Evolutionary conservation across 345 rosid genomes (phyloP).

Genomic region (Salix exigua): DNA sequence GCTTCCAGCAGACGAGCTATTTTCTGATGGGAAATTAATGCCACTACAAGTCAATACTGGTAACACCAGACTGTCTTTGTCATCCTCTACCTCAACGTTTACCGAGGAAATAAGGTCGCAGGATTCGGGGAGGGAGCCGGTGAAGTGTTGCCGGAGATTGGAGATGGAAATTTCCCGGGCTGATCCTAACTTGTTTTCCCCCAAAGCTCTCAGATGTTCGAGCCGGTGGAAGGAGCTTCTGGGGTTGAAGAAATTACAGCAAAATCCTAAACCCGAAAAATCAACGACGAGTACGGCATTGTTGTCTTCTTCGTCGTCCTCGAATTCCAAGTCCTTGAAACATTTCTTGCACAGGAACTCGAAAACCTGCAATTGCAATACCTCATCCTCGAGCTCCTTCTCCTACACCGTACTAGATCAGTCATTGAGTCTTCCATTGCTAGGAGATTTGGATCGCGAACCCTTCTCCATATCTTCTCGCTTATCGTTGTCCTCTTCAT

Average conservation of each 20-base stretch:
- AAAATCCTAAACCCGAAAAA: constrained; percentile 32
- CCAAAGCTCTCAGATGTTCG: constrained; percentile 81
- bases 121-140: constrained; percentile 11
- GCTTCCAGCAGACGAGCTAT: constrained; percentile 92
- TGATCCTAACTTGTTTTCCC: constrained; percentile 55
- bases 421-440: constrained; percentile 55
- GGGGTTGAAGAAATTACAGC: constrained; percentile 64
- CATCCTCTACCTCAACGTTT: not conserved
- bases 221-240: constrained; percentile 93
- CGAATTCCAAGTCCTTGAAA: constrained; percentile 51
- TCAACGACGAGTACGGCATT: constrained; percentile 13
- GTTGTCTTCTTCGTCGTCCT: constrained; percentile 17
- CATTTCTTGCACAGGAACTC: constrained; percentile 66
- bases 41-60: constrained; percentile 51
- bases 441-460: constrained; percentile 62
- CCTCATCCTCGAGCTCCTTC: constrained; percentile 17
- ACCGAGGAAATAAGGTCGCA: constrained; percentile 23
- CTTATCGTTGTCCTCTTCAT: constrained; percentile 79
- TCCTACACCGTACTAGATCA: constrained; percentile 33
- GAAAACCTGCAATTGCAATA: constrained; percentile 33
- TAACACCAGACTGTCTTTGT: not conserved
- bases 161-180: constrained; percentile 38
- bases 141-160: constrained; percentile 35
- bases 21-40: constrained; percentile 77
- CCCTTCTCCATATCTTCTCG: constrained; percentile 75